These are phyloP conservation scores for Oldenlandia corymbosa DNA, from an alignment of 257 asterid species.

Conservation along the genomic window DNA sequence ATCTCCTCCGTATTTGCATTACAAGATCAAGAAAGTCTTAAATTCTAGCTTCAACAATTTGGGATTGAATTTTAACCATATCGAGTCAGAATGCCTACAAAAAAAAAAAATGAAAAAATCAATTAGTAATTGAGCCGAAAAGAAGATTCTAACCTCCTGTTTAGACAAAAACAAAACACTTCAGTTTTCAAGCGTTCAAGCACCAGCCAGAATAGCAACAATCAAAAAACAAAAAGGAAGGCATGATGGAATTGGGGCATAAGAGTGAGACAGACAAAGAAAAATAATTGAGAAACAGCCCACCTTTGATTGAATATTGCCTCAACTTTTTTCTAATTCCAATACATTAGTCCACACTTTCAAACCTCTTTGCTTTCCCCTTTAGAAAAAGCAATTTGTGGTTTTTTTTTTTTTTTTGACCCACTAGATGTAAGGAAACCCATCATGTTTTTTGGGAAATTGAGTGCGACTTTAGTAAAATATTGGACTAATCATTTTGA, in stretches of 20 bases:
- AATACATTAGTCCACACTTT: conserved; percentile 12
- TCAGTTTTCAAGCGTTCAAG: not conserved
- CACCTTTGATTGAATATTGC: conserved; percentile 19
- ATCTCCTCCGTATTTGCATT: too few relatives aligned
- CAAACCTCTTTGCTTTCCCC: conserved; percentile 12
- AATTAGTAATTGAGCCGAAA: too few relatives aligned
- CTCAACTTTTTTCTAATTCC: conserved; percentile 57
- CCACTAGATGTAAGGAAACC: conserved; percentile 19
- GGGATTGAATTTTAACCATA: too few relatives aligned
- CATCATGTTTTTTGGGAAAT: conserved; percentile 19
- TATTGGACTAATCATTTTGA: conserved; percentile 51
- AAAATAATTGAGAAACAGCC: conserved; percentile 36
- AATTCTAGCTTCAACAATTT: too few relatives aligned
- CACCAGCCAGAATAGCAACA: not conserved
- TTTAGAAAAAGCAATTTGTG: conserved; percentile 53
- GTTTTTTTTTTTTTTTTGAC: conserved; percentile 18
- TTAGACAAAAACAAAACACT: too few relatives aligned
- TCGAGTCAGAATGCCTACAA: too few relatives aligned
- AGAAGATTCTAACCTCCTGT: too few relatives aligned
- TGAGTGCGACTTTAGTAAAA: conserved; percentile 16
- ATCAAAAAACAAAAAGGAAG: not conserved
- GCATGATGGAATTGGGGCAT: conserved; percentile 28
- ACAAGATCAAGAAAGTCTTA: too few relatives aligned
- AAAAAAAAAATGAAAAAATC: too few relatives aligned
- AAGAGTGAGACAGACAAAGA: conserved; percentile 32